A percentile compares a stretch with the other conserved stretches of the same genome.
phyloP scores from a whole-genome alignment of 257 asterid species.

The Solanum habrochaites region DNA sequence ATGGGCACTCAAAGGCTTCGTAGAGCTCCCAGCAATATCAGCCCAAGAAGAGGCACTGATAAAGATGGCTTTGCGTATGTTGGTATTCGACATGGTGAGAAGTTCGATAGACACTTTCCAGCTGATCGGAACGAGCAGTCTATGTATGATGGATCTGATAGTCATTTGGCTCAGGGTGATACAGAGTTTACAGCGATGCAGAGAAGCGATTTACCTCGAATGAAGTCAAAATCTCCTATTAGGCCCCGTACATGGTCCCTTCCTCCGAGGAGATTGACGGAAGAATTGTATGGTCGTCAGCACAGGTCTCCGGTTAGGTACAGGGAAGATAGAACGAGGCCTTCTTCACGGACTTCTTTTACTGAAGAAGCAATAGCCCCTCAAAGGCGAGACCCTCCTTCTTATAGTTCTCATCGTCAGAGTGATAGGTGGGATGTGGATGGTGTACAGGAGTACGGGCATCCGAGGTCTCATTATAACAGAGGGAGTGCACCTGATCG shows the following conservation, averaged over 20 bases:
- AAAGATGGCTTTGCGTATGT: conserved; percentile 28
- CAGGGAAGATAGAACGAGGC: conserved; percentile 53
- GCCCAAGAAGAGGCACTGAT: conserved; percentile 30
- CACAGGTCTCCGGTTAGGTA: conserved; percentile 43
- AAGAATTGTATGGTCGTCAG: conserved; percentile 23
- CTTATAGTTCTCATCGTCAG: conserved; percentile 23
- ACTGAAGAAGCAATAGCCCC: neutral
- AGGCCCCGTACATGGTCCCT: conserved; percentile 56
- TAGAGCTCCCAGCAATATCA: conserved; percentile 43
- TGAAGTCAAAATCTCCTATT: conserved; percentile 52
- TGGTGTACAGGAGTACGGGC: conserved; percentile 34
- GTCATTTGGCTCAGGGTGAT: conserved; percentile 27
- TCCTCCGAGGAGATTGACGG: conserved; percentile 40
- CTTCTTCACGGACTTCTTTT: conserved; percentile 6
- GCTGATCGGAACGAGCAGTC: conserved; percentile 39
- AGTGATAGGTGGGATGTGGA: conserved; percentile 46
- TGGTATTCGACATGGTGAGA: conserved; percentile 30
- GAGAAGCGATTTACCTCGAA: conserved; percentile 42
- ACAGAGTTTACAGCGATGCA: too few species aligned
- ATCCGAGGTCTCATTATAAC: conserved; percentile 28
- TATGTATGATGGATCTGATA: conserved; percentile 31
- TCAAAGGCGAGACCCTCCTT: conserved; percentile 59
- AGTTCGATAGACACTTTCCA: conserved; percentile 34
- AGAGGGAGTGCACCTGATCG: conserved; percentile 44
- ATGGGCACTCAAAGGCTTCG: conserved; percentile 34